Percentiles rank a stretch among this genome's conserved stretches.
Evolutionary conservation across 2,329 filamentous ascomycete genomes (phyloP).

Genomic region (Paecilomyces sp.): DNA sequence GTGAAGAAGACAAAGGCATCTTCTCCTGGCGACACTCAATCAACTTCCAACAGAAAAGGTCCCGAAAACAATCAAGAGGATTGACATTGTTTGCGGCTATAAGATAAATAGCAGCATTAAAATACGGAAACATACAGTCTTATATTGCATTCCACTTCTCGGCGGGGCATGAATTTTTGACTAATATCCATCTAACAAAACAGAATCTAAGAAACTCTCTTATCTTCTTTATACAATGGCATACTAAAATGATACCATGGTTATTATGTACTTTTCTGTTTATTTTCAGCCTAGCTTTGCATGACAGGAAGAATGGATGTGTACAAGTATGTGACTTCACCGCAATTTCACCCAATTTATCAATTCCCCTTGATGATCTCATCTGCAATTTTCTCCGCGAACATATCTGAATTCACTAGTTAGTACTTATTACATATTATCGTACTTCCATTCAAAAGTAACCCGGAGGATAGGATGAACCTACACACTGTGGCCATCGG

Average conservation of each 20-base stretch:
- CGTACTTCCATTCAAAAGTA: not conserved
- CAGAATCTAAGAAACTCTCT: too few relatives aligned
- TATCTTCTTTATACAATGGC: too few relatives aligned
- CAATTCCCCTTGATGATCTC: not conserved
- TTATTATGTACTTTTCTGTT: too few relatives aligned
- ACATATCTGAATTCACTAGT: not conserved
- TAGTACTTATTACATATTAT: not conserved
- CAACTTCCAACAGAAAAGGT: not conserved
- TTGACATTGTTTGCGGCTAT: too few relatives aligned
- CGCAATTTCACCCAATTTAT: not conserved
- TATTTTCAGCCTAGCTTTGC: not conserved
- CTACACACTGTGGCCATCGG: not conserved
- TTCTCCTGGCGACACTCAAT: not conserved
- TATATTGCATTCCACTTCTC: too few relatives aligned
- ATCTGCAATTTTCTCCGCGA: not conserved
- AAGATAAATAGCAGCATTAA: too few relatives aligned
- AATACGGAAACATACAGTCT: too few relatives aligned
- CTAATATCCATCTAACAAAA: too few relatives aligned
- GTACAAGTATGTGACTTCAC: not conserved
- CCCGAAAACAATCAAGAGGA: too few relatives aligned
- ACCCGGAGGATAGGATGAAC: not conserved
- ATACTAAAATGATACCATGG: too few relatives aligned
- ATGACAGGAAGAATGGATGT: not conserved
- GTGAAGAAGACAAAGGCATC: not conserved
- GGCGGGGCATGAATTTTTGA: too few relatives aligned